These are phyloP conservation scores for Aegilops bicornis DNA, from an alignment of 176 grass and related monocot genomes.

Conservation along the genomic window DNA sequence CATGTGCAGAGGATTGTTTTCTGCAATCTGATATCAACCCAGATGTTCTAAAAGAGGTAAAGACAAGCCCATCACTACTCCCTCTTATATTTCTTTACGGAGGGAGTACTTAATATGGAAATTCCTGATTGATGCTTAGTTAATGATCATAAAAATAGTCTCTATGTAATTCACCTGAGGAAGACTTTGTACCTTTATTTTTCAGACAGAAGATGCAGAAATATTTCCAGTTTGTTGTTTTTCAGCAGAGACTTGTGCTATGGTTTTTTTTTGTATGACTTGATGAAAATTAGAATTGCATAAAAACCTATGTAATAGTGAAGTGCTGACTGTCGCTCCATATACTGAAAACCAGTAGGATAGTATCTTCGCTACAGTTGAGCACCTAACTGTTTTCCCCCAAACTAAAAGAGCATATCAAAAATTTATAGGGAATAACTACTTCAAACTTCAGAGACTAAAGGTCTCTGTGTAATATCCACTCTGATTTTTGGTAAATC, in stretches of 20 bases:
- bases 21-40: slow-evolving; percentile 67
- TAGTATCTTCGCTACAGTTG: not conserved
- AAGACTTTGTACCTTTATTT: not conserved
- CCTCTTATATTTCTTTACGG: no score
- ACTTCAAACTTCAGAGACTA: not conserved
- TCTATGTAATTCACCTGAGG: no score
- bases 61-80: not conserved
- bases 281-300: not conserved
- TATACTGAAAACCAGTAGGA: not conserved
- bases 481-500: not conserved
- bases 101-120: not conserved
- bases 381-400: not conserved
- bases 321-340: not conserved
- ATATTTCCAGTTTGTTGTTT: not conserved
- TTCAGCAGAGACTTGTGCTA: not conserved
- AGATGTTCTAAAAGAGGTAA: slow-evolving; percentile 80
- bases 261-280: not conserved
- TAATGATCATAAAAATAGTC: no score
- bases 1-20: slow-evolving; percentile 77
- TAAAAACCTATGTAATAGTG: not conserved
- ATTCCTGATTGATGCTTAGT: not conserved
- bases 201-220: not conserved
- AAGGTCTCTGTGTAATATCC: not conserved
- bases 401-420: not conserved
- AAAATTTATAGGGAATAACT: not conserved